Base-by-base conservation (phyloP, 2,329 filamentous ascomycete species). In the Calonectria pauciramosa region DNA sequence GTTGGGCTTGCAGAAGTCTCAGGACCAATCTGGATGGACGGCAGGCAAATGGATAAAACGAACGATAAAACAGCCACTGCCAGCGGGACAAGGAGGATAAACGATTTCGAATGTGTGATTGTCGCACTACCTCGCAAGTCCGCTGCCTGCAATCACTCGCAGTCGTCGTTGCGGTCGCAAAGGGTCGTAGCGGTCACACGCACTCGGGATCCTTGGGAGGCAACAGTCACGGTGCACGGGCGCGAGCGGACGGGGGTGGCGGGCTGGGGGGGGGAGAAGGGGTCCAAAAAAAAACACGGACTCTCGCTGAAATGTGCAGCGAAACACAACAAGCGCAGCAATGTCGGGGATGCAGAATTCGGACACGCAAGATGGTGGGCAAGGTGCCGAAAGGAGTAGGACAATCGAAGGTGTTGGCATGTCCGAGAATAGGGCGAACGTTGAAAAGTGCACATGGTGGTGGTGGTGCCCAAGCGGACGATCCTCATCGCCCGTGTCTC, bases 191-290 rank as follows among this genome's bases (percentile, higher is more conserved):
- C 63, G 67, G 78, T 81, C 79, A 81, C 79, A 80, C 73, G 77
- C 72, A 76, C 74, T 78, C 73, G 78, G 64, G 51, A 68, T 78
- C 47, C 76, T 72, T 64, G 38, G 67, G 70, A 70, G 76, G 76
- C 73, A 81, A 74, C 71, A 79, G 72, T 81, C 80, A 81, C 79
- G 65, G 73, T 76, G 74, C 73, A 76, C 65, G 64, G 73, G 72
- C 70, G 70, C 70, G 52, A 79, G 60, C 32, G 54, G 63, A 70
- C 70, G 65, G 69, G 76, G 77, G 77, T 66, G 36, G 65, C 72
- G 64, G 68, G 70, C 38, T 64, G 51, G 36, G 68, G 68, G 68
- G 20, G 65, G 65, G 59, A 71, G n/a, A 66, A 59, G 44, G 64
- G 64, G 68, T 71, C 75, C 66, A 75, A 59, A 49, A 38, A 47